Conservation (phyloP, 2,329 filamentous ascomycete genomes). For the Sphaerulina populicola region DNA sequence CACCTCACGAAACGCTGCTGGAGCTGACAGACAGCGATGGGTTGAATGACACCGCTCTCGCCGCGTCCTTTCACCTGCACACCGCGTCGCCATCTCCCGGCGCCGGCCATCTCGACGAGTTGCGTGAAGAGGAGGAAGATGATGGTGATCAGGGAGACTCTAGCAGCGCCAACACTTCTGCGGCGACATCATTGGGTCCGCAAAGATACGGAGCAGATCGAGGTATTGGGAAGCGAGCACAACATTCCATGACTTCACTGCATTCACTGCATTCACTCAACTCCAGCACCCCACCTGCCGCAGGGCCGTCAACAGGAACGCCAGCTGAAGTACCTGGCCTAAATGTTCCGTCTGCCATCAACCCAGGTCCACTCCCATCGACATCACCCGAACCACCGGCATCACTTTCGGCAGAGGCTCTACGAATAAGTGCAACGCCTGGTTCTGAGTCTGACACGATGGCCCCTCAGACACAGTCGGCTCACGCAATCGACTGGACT, state of each 20-base stretch:
- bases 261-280: constrained; percentile 15
- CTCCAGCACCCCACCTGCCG: not conserved
- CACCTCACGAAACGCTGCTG: constrained; percentile 79
- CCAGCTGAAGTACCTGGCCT: constrained; percentile 1
- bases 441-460: not conserved
- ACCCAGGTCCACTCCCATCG: constrained; percentile 10
- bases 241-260: constrained; percentile 18
- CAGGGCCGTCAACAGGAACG: not conserved
- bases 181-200: constrained; percentile 18
- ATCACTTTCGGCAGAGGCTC: not conserved
- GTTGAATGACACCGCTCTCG: constrained; percentile 78
- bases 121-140: constrained; percentile 87
- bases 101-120: constrained; percentile 77
- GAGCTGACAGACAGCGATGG: constrained; percentile 66
- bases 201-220: constrained; percentile 25
- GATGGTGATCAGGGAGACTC: constrained; percentile 24
- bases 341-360: not conserved
- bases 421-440: not conserved
- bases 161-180: constrained; percentile 5
- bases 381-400: constrained; percentile 27
- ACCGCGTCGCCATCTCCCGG: constrained; percentile 80
- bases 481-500: not conserved
- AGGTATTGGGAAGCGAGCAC: constrained; percentile 13
- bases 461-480: not conserved
- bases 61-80: constrained; percentile 80